Conservation (phyloP, 2,329 filamentous ascomycete genomes). For the Claviceps pazoutovae region DNA sequence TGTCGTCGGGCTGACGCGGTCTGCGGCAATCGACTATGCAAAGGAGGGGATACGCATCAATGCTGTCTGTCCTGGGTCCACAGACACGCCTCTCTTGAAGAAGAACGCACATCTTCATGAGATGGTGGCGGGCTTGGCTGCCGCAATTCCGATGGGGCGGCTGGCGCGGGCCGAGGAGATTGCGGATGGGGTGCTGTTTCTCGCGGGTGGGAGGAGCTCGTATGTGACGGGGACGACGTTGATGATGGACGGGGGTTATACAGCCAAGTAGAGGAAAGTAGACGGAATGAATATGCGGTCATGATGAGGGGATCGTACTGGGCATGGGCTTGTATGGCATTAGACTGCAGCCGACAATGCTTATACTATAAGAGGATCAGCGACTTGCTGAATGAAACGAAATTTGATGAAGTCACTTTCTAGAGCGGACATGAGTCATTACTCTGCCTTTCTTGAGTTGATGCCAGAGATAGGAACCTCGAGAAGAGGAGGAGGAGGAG, state of each 20-base stretch:
- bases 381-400: too few species aligned
- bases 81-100: slow-evolving; percentile 26
- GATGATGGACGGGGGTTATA: slow-evolving; percentile 33
- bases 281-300: too few species aligned
- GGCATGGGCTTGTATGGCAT: too few species aligned
- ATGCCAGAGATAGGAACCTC: too few species aligned
- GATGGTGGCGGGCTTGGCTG: not conserved
- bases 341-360: too few species aligned
- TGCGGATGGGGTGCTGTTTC: slow-evolving; percentile 35
- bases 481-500: too few species aligned
- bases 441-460: too few species aligned
- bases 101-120: slow-evolving; percentile 1
- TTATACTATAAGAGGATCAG: too few species aligned
- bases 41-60: slow-evolving; percentile 41
- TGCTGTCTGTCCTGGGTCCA: slow-evolving; percentile 39
- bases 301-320: too few species aligned
- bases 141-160: slow-evolving; percentile 29
- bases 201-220: slow-evolving; percentile 38
- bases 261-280: slow-evolving; percentile 3
- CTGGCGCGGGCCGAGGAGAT: slow-evolving; percentile 38
- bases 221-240: slow-evolving; percentile 36
- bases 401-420: too few species aligned
- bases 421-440: too few species aligned
- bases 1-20: slow-evolving; percentile 37
- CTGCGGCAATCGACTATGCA: slow-evolving; percentile 39